phyloP scores from a whole-genome alignment of 2,329 filamentous ascomycete genomes.

The Atkinsonella hypoxylon region DNA sequence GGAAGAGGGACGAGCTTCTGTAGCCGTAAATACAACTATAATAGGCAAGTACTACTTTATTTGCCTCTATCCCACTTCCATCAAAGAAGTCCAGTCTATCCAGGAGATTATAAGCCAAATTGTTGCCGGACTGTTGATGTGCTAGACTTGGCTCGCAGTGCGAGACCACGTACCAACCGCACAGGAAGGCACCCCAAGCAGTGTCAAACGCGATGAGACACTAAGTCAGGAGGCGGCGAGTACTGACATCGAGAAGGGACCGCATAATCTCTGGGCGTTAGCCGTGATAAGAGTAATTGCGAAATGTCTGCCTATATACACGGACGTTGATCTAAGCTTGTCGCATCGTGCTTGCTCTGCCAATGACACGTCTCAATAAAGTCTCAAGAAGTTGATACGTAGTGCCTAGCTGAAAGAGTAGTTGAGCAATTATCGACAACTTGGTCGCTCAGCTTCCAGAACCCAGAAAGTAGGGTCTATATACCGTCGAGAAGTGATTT shows the following conservation, averaged over 20 bases:
- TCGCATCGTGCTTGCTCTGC: too few species aligned
- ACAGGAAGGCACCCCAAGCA: not conserved
- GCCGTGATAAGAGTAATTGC: too few species aligned
- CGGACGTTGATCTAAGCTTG: too few species aligned
- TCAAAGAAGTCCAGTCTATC: not conserved
- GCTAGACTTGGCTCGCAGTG: conserved; percentile 21
- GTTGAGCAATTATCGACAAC: too few species aligned
- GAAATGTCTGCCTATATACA: too few species aligned
- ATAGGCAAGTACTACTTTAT: conserved; percentile 17
- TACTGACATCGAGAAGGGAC: not conserved
- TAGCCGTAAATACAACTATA: conserved; percentile 27
- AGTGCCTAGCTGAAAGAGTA: too few species aligned
- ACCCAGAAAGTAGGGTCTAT: too few species aligned
- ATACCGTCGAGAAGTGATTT: not conserved
- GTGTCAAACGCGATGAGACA: not conserved
- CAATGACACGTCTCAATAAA: too few species aligned
- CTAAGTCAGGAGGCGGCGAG: not conserved
- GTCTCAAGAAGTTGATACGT: too few species aligned
- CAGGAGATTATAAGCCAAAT: too few species aligned
- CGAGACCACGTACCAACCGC: conserved; percentile 12
- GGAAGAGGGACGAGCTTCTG: conserved; percentile 26
- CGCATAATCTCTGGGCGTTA: not conserved
- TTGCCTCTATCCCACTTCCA: not conserved
- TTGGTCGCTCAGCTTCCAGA: too few species aligned
- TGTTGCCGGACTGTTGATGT: conserved; percentile 2